phyloP scores from a whole-genome alignment of 306 rosid genomes.

The Senna siamea region DNA sequence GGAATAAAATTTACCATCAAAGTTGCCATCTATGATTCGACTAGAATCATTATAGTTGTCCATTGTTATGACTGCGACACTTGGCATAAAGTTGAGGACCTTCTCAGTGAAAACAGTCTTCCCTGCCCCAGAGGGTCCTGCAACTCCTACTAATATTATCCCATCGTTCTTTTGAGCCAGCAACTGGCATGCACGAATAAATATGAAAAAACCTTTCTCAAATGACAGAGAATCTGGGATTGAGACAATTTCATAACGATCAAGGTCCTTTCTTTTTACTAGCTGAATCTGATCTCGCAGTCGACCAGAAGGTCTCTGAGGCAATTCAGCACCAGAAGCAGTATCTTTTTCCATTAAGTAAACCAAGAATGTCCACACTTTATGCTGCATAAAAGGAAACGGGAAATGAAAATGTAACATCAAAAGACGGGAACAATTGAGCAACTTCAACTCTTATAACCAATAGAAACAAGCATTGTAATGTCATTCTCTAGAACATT shows the following conservation, averaged over 20 bases:
- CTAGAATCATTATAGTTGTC: conserved; percentile 96
- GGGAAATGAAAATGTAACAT: conserved; percentile 28
- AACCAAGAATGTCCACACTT: conserved; percentile 32
- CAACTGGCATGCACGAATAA: conserved; percentile 91
- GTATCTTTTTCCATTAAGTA: conserved; percentile 70
- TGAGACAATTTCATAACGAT: conserved; percentile 81
- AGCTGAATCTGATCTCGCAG: conserved; percentile 87
- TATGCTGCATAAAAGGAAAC: conserved; percentile 39
- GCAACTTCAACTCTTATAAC: conserved; percentile 28
- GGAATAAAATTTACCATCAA: conserved; percentile 65
- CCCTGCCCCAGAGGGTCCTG: conserved; percentile 99
- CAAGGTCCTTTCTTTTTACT: conserved; percentile 73
- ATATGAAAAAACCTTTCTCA: conserved; percentile 97
- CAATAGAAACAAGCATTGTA: background rate
- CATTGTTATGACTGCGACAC: conserved; percentile 92
- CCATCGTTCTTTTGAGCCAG: conserved; percentile 94
- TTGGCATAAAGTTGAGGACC: conserved; percentile 86
- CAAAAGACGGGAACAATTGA: conserved; percentile 15
- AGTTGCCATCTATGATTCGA: conserved; percentile 94
- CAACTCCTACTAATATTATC: conserved; percentile 87
- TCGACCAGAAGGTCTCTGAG: conserved; percentile 71
- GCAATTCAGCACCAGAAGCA: conserved; percentile 66
- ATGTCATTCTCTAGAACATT: conserved; percentile 14
- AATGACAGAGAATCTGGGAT: conserved; percentile 79
- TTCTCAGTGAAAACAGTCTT: conserved; percentile 96